A percentile compares a stretch with the other conserved stretches of the same genome.
Evolutionary conservation across 805 yeast genomes (phyloP).

Genomic region (Schwanniomyces vanrijiae): DNA sequence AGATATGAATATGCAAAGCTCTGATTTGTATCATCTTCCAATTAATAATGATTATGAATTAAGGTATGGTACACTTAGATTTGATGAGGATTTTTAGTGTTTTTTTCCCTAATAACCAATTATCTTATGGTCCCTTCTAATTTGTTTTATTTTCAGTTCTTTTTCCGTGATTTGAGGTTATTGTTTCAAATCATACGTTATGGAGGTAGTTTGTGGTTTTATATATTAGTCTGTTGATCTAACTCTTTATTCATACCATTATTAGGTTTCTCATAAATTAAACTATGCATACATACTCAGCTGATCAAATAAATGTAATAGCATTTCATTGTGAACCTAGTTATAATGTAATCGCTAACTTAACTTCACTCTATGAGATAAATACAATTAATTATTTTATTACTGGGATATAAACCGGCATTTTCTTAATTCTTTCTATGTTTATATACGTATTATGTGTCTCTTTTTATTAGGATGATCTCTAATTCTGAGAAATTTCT

Average conservation of each 20-base stretch:
- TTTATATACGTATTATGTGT: too few relatives aligned
- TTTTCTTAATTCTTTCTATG: too few relatives aligned
- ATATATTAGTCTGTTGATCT: not conserved
- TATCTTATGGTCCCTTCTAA: not conserved
- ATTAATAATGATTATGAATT: slow-evolving; percentile 17
- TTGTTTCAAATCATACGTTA: not conserved
- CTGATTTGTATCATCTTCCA: not conserved
- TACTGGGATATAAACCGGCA: too few relatives aligned
- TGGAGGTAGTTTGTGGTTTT: too few relatives aligned
- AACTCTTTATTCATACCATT: not conserved
- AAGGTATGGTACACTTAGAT: slow-evolving; percentile 46
- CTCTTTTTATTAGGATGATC: too few relatives aligned
- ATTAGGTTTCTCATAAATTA: not conserved
- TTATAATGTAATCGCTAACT: not conserved
- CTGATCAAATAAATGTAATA: not conserved
- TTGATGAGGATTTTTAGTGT: slow-evolving; percentile 48
- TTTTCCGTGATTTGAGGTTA: not conserved
- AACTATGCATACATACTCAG: not conserved
- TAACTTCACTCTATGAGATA: too few relatives aligned
- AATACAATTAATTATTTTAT: too few relatives aligned
- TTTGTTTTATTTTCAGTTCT: not conserved
- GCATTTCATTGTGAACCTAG: too few relatives aligned
- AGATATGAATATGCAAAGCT: slow-evolving; percentile 17
- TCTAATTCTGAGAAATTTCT: too few relatives aligned
- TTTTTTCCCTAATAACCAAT: not conserved